Evolutionary conservation across 208 protist genomes (phyloP), one percentile per base, ranked within the genome.

Genomic region (Trichomonas vaginalis): DNA sequence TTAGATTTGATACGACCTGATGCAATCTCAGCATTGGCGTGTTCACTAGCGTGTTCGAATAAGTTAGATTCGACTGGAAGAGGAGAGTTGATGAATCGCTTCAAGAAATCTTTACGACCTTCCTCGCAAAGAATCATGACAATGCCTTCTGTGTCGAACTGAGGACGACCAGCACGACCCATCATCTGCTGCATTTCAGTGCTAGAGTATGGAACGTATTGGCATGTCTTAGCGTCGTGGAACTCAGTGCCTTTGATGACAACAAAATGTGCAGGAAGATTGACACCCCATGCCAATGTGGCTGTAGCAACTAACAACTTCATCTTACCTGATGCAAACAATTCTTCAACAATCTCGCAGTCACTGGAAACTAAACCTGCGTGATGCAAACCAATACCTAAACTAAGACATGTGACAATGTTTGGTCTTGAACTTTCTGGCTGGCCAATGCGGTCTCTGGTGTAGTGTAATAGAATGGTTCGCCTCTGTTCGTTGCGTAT

Each of bases 231-330:
- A 42, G 98, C 98, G 97, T 99, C 99, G 96, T 98, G 99, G 97
- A 98, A 99, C 97, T 99, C 99, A 48, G 99, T 99, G 37, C 99
- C 99, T 97, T 99, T 99, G 82, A 99, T 98, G 40, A 99, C 98
- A 45, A 99, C 99, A 96, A 99, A 98, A 98, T 99, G 99, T 3
- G 99, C 99, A 0, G 99, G 99, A 62, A 99, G 98, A 97, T 99
- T 99, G n/a, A 99, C 98, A 96, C 99, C 99, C 99, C 99, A 99
- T 45, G 99, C 99, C n/a, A 99, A 98, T 15, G 99, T 99, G 42
- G 99, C 99, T n/a, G 99, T 99, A 97, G 98, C 99, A 95, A 98
- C 97, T 70, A 99, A 97, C 48, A 98, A 96, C 12, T 95, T 61
- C 37, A 95, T 51, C 15, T 80, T 95, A 45, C 42, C 51, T 79